Evolutionary conservation across 345 rosid genomes (phyloP).

Genomic region (Salix viminalis): DNA sequence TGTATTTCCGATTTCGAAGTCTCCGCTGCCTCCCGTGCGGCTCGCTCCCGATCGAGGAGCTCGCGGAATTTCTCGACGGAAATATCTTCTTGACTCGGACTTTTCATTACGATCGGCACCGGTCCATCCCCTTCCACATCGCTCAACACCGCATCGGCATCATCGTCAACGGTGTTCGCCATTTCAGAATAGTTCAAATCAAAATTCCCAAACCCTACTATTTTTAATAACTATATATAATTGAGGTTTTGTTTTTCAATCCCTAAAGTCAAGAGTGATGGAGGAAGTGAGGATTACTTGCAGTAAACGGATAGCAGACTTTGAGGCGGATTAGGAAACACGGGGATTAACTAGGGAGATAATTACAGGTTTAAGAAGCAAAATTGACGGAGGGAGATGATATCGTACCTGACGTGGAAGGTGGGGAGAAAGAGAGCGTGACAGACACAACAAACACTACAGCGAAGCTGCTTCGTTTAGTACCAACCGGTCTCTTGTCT

Average conservation of each 20-base stretch:
- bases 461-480: neutral
- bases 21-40: conserved; percentile 75
- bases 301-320: neutral
- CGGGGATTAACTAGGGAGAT: neutral
- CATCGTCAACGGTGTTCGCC: conserved; percentile 56
- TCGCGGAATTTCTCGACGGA: conserved; percentile 54
- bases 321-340: neutral
- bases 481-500: neutral
- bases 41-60: conserved; percentile 76
- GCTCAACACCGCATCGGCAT: conserved; percentile 74
- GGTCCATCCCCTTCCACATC: conserved; percentile 85
- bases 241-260: neutral
- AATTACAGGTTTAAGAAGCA: neutral
- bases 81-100: conserved; percentile 39
- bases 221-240: neutral
- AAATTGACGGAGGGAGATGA: neutral
- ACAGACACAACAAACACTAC: neutral
- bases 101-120: conserved; percentile 35
- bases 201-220: neutral
- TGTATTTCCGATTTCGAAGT: conserved; percentile 64
- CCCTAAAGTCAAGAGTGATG: neutral
- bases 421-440: neutral
- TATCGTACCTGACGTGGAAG: too few relatives aligned
- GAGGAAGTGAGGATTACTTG: neutral
- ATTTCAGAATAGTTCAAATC: conserved; percentile 21